Evolutionary conservation across 2,329 filamentous ascomycete genomes (phyloP), one percentile per base, ranked within the genome.

Genomic region (Penicillium frequentans): DNA sequence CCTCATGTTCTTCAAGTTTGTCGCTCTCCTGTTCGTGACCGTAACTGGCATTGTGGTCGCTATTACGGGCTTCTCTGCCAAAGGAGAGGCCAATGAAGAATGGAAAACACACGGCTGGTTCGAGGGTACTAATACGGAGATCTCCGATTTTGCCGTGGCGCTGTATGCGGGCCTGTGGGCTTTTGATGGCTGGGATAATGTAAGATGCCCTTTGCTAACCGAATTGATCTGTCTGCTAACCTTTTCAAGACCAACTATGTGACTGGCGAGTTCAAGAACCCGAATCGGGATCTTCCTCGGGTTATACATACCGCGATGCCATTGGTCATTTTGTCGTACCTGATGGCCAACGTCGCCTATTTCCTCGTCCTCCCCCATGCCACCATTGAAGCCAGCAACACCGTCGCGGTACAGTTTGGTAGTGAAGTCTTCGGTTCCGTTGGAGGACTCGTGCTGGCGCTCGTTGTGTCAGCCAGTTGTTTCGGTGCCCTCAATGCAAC

Each of bases 161-260:
- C 77, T 99, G 47, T 99, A 99, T 73, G 93, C 92, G 16, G 95
- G 95, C 9, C 82, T 99, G 5, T 99, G 95, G 95, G 95, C 95
- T 1, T 99, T 95, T 76, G 95, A 99, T 72, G 95, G 95, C 29
- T 99, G 95, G 95, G 95, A 99, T 72, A 99, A 99, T 74, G 91
- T 95, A 78, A 79, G 89, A 44, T 27, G 3, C 23, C 16, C 21
- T 21, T 11, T 26, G 19, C 26, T 26, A 9, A 37, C 7, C 14
- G 11, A 23, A 35, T 16, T 16, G 3, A 29, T 10, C 4, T 33
- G 14, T 46, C 14, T 61, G 55, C 42, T 57, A 56, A 62, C 26
- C 7, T 55, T 24, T 45, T 23, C 10, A 62, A 64, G 91, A 96
- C 93, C 61, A 99, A 97, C 76, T 99, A 97, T 70, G 95, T 99